phyloP scores from a whole-genome alignment of 225 moss, liverwort and hornwort genomes.

The Polytrichum commune region DNA sequence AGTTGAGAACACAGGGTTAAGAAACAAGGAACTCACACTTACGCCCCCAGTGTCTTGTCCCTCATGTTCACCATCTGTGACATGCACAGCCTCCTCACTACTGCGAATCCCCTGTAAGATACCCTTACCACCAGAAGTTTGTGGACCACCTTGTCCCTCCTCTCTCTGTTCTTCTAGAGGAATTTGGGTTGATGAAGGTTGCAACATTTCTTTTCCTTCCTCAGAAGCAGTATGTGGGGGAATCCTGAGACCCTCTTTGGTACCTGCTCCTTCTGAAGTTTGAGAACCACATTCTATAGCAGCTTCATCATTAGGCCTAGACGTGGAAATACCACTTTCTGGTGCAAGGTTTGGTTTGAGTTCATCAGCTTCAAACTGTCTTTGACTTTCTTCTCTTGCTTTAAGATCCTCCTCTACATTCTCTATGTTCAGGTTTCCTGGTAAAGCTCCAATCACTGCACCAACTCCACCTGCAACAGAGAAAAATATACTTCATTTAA shows the following conservation, averaged over 20 bases:
- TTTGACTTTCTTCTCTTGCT: constrained; percentile 30
- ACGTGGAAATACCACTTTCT: constrained; percentile 16
- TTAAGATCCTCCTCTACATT: constrained; percentile 39
- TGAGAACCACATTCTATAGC: constrained; percentile 13
- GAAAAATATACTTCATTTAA: too few species aligned
- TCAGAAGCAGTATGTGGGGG: constrained; percentile 10
- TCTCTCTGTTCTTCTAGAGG: constrained; percentile 15
- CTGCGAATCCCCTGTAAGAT: constrained; percentile 8
- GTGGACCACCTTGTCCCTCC: constrained; percentile 14
- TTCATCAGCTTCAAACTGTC: constrained; percentile 7
- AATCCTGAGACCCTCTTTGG: constrained; percentile 18
- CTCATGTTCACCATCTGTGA: constrained; percentile 12
- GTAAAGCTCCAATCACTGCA: constrained; percentile 78
- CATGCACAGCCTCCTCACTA: constrained; percentile 8
- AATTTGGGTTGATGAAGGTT: constrained; percentile 14
- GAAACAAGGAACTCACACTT: constrained; percentile 15
- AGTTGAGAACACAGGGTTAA: constrained; percentile 4
- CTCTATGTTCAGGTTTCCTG: constrained; percentile 39
- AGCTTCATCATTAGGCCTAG: constrained; percentile 15
- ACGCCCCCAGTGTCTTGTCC: constrained; percentile 3
- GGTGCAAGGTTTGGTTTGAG: constrained; percentile 1
- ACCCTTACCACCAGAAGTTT: constrained; percentile 9
- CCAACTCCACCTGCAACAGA: constrained; percentile 73
- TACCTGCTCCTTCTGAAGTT: constrained; percentile 13
- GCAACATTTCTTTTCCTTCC: constrained; percentile 21